Evolutionary conservation across 176 grass and related monocot genomes (phyloP).

Genomic region (Oryza glaberrima): DNA sequence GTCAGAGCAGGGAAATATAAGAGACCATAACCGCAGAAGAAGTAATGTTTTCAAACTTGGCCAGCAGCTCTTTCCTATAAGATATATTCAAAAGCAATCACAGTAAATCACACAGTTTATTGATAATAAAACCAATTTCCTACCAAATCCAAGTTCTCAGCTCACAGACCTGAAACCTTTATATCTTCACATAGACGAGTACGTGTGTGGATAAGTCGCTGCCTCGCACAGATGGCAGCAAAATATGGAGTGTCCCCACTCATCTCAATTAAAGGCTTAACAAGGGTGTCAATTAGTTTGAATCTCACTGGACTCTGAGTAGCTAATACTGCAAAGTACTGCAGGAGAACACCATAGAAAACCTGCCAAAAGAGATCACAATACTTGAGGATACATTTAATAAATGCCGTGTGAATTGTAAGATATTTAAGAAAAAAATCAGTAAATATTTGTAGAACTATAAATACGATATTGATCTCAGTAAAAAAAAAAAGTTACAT

Average conservation of each 20-base stretch:
- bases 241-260: conserved; percentile 95
- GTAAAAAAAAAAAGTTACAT: conserved; percentile 25
- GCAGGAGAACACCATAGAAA: conserved; percentile 91
- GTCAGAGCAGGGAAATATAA: conserved; percentile 89
- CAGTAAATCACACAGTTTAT: conserved; percentile 4
- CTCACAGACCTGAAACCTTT: conserved; percentile 69
- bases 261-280: conserved; percentile 94
- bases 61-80: conserved; percentile 83
- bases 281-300: conserved; percentile 80
- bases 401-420: not conserved
- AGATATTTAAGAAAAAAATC: not conserved
- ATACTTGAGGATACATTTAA: conserved; percentile 23
- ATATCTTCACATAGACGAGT: conserved; percentile 77
- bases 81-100: conserved; percentile 28
- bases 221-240: conserved; percentile 90
- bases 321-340: conserved; percentile 89
- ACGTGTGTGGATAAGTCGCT: conserved; percentile 69
- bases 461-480: conserved; percentile 1
- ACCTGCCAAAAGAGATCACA: conserved; percentile 62
- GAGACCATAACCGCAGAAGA: conserved; percentile 91
- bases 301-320: conserved; percentile 70
- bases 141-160: conserved; percentile 29
- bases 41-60: conserved; percentile 87
- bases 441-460: conserved; percentile 6
- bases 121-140: conserved; percentile 39